These are phyloP conservation scores for Arthroderma uncinatum DNA, from an alignment of 2,329 filamentous ascomycete species.

Conservation along the genomic window DNA sequence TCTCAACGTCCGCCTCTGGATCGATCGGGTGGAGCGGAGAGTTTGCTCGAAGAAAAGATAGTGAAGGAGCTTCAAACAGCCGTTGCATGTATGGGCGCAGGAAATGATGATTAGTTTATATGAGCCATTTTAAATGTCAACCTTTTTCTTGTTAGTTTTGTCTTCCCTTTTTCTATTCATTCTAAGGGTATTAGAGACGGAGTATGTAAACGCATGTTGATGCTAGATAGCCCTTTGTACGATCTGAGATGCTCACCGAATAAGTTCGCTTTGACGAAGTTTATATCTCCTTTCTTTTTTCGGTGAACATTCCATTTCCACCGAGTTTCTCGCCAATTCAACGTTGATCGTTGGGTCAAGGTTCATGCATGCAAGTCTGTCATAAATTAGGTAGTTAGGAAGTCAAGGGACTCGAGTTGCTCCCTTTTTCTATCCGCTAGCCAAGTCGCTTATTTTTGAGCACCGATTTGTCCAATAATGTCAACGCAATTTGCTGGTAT, in stretches of 20 bases:
- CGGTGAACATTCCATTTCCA: neutral
- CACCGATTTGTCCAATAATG: neutral
- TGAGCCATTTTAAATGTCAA: constrained; percentile 4
- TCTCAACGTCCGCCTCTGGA: constrained; percentile 32
- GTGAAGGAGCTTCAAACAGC: constrained; percentile 54
- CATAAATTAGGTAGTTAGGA: neutral
- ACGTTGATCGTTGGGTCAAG: neutral
- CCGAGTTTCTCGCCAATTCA: neutral
- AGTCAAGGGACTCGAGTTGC: neutral
- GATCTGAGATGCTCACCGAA: neutral
- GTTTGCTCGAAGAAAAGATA: constrained; percentile 63
- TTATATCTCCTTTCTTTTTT: neutral
- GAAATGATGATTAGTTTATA: constrained; percentile 21
- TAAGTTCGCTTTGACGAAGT: neutral
- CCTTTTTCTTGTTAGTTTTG: neutral
- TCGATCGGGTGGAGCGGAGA: constrained; percentile 44
- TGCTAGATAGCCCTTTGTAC: neutral
- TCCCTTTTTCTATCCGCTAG: neutral
- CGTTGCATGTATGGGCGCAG: constrained; percentile 32
- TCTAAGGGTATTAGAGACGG: neutral
- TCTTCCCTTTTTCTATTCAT: neutral
- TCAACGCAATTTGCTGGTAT: neutral
- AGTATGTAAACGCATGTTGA: neutral
- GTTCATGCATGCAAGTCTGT: neutral
- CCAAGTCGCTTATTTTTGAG: neutral